These are phyloP conservation scores for Cyberlindnera subsufficiens DNA, from an alignment of 805 yeast genomes.

Conservation along the genomic window DNA sequence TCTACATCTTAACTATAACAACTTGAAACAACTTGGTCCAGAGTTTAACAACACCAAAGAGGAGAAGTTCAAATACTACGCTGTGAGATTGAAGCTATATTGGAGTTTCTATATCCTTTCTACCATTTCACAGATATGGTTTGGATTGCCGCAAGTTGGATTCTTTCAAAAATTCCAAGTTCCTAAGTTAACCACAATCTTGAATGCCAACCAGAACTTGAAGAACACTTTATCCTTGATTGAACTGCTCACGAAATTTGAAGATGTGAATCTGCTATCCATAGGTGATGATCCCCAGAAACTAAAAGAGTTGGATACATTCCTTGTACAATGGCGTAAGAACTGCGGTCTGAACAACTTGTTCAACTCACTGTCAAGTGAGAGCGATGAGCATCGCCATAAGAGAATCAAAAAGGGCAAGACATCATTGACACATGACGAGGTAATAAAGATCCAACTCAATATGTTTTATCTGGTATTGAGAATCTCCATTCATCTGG, in stretches of 20 bases:
- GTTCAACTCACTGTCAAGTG: constrained; percentile 10
- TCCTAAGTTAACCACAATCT: constrained; percentile 28
- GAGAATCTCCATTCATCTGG: constrained; percentile 8
- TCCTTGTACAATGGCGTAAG: constrained; percentile 13
- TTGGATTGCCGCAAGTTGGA: constrained; percentile 21
- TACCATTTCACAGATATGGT: constrained; percentile 13
- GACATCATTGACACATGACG: constrained; percentile 14
- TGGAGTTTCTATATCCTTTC: constrained; percentile 37
- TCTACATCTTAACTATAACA: constrained; percentile 23
- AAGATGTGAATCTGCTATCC: constrained; percentile 12
- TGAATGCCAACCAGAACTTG: constrained; percentile 29
- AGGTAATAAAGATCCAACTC: constrained; percentile 20
- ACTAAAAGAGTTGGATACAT: constrained; percentile 18
- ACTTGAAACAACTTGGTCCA: constrained; percentile 8
- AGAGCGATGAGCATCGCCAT: constrained; percentile 5
- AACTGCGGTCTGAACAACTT: constrained; percentile 9
- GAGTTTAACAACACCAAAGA: constrained; percentile 12
- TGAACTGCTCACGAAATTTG: constrained; percentile 22
- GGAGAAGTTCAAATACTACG: constrained; percentile 11
- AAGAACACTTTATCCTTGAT: constrained; percentile 27
- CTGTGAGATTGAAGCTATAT: constrained; percentile 32
- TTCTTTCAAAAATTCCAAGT: constrained; percentile 24
- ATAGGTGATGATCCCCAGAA: constrained; percentile 11
- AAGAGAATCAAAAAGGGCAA: constrained; percentile 12
- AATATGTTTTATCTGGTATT: constrained; percentile 14